Base-by-base conservation (phyloP, 2,329 filamentous ascomycete genomes). In the Diaporthe sp. region DNA sequence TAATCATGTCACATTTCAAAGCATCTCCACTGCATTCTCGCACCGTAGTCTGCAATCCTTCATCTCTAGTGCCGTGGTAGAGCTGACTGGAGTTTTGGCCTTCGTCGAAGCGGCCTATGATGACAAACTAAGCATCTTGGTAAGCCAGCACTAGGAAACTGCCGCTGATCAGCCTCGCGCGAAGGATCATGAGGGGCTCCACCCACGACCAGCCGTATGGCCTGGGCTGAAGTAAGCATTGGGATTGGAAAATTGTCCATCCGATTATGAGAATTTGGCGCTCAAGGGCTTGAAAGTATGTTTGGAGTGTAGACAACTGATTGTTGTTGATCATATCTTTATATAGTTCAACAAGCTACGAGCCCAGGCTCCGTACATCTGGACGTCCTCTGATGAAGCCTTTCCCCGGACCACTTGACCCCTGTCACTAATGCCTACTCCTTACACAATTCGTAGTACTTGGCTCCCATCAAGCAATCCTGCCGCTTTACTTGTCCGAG, bases 71-170 rank as follows among this genome's bases (percentile, higher is more conserved):
- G 37, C 25, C 13, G n/a, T 50, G 19, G 2, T 47, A 15, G 27
- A 47, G 42, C 19, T n/a, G 19, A 17, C 17, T 65, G 19, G 9
- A 25, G 39, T 22, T 50, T 65, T 47, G 19, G 25, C 4, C 6
- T 7, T 61, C 17, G 22, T 66, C 6, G 30, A 25, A 10, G 8
- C 39, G 19, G 27, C 42, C 19, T 35, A 12, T 66, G 61, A 50
- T 66, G 42, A 66, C 61, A 50, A 66, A 50, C 30, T 35, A 50
- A 32, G 27, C 42, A 66, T 42, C 61, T 50, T 66, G 61, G 42
- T 66, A 50, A 66, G 61, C 61, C 30, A 7, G 19, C 39, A 59
- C 13, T 35, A 17, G 19, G 42, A 19, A 17, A 51, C 3, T n/a
- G 4, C 30, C 42, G 22, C 39, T 32, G 17, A 2, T 30, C 6